Percentiles rank a stretch among this genome's conserved stretches.
Conservation (phyloP, 371 early-diverging fungal genomes). For the Mucor plumbeus region DNA sequence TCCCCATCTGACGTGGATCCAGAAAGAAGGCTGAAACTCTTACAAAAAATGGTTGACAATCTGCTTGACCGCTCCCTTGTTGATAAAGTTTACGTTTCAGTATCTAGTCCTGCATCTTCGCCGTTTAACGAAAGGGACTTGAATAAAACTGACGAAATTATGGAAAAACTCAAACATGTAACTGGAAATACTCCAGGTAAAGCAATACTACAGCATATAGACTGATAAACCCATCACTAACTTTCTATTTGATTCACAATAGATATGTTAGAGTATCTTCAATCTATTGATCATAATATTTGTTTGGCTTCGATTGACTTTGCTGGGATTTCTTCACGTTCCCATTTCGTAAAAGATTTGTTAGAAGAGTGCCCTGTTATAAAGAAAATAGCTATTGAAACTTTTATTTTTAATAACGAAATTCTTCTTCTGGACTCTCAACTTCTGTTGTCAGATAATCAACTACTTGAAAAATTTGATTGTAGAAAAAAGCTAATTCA, state of each 20-base stretch:
- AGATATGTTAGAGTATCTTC: constrained; percentile 26
- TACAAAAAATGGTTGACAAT: constrained; percentile 19
- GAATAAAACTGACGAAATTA: constrained; percentile 26
- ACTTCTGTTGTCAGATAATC: constrained; percentile 18
- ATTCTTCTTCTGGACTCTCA: constrained; percentile 21
- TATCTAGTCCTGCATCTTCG: constrained; percentile 23
- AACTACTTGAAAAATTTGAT: background rate
- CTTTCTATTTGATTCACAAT: constrained; percentile 27
- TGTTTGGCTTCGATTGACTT: constrained; percentile 26
- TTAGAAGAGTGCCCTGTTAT: constrained; percentile 25
- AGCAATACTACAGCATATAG: constrained; percentile 26
- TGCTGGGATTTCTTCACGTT: constrained; percentile 25
- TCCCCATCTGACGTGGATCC: constrained; percentile 11
- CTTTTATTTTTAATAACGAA: constrained; percentile 23
- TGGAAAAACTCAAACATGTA: constrained; percentile 26
- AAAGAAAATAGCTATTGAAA: constrained; percentile 23
- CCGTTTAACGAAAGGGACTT: constrained; percentile 28
- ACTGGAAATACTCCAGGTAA: constrained; percentile 28
- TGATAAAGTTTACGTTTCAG: constrained; percentile 24
- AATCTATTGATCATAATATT: constrained; percentile 20
- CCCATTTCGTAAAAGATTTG: constrained; percentile 26
- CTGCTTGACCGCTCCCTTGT: constrained; percentile 25
- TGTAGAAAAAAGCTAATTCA: constrained; percentile 15
- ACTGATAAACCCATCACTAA: constrained; percentile 24
- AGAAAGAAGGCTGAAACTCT: constrained; percentile 16